phyloP scores from a whole-genome alignment of 176 grass and related monocot genomes.

The Chrysopogon serrulatus region DNA sequence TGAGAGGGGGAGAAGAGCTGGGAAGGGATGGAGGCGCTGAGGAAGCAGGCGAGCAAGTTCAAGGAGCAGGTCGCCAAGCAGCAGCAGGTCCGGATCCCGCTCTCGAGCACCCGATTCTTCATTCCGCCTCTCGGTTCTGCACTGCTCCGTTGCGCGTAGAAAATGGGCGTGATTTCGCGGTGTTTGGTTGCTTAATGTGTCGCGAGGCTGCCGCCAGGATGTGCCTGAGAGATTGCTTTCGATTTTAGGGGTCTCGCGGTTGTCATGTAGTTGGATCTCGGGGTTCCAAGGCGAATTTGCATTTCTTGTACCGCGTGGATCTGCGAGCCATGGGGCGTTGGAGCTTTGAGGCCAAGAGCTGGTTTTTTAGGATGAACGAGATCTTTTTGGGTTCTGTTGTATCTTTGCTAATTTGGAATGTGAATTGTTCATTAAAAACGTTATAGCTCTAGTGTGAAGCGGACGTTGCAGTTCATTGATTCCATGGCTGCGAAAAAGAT shows the following conservation, averaged over 20 bases:
- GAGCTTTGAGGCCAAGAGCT: neutral
- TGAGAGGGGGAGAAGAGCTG: neutral
- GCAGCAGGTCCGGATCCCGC: slow-evolving; percentile 61
- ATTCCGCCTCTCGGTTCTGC: neutral
- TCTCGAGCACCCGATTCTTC: slow-evolving; percentile 4
- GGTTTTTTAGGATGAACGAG: neutral
- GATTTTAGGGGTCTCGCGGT: neutral
- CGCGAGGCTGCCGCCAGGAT: neutral
- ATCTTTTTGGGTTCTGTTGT: neutral
- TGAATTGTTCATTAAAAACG: neutral
- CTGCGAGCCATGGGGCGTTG: neutral
- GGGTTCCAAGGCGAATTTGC: neutral
- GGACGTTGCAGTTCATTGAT: neutral
- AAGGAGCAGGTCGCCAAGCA: slow-evolving; percentile 98
- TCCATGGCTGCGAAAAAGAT: neutral
- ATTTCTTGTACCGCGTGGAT: neutral
- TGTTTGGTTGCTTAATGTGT: neutral
- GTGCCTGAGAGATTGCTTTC: neutral
- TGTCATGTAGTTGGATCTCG: neutral
- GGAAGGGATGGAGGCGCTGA: slow-evolving; percentile 70
- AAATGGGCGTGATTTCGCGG: slow-evolving; percentile 10
- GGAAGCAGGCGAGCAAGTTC: slow-evolving; percentile 87
- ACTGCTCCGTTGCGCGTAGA: neutral
- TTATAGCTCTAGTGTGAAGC: neutral
- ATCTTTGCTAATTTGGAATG: neutral